These are phyloP conservation scores for Eucalyptus paniculata DNA, from an alignment of 345 rosid species.

Conservation along the genomic window DNA sequence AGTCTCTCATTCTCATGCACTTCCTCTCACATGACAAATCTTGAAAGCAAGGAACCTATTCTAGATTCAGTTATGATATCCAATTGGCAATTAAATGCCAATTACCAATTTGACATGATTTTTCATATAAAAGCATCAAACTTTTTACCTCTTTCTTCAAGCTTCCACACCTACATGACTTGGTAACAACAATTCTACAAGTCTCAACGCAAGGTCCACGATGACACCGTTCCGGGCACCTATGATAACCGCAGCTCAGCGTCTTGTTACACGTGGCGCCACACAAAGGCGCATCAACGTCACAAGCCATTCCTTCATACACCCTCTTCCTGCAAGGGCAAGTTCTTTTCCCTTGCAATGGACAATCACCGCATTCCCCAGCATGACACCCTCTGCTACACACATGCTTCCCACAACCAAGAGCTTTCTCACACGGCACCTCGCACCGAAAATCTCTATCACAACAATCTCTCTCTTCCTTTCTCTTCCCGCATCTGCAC, in stretches of 20 bases:
- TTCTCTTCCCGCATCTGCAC: conserved; percentile 47
- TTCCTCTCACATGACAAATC: conserved; percentile 81
- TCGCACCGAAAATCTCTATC: conserved; percentile 63
- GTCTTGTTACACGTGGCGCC: conserved; percentile 79
- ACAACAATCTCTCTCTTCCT: conserved; percentile 67
- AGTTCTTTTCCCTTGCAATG: conserved; percentile 66
- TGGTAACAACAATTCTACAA: conserved; percentile 63
- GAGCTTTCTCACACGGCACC: conserved; percentile 40
- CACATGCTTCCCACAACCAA: conserved; percentile 63
- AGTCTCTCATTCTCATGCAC: conserved; percentile 72
- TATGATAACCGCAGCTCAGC: conserved; percentile 61
- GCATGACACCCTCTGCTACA: conserved; percentile 73
- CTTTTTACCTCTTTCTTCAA: conserved; percentile 74
- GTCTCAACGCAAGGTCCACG: conserved; percentile 73
- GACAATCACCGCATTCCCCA: conserved; percentile 73
- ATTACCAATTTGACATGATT: not conserved
- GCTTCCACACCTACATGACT: conserved; percentile 68
- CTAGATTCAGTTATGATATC: conserved; percentile 6
- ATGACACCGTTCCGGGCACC: conserved; percentile 87
- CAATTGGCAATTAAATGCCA: not conserved
- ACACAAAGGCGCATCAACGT: conserved; percentile 53
- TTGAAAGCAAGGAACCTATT: conserved; percentile 94
- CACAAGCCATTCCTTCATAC: conserved; percentile 72
- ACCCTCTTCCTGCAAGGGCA: conserved; percentile 87
- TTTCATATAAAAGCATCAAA: not conserved